phyloP scores from a whole-genome alignment of 805 yeast genomes.

The Metschnikowia amazonensis region DNA sequence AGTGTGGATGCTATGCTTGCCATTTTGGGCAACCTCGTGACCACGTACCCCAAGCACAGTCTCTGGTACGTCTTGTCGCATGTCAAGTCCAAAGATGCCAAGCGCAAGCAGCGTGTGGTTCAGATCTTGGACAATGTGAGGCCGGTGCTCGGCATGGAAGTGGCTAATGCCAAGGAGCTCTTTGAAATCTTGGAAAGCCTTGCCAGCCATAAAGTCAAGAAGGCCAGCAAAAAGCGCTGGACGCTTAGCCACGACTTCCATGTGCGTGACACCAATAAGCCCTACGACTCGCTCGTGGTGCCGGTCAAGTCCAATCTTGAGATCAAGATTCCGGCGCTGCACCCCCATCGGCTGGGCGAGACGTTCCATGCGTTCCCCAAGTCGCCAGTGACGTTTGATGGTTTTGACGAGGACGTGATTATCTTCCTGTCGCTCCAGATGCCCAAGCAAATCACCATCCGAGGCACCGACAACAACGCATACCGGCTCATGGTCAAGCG shows the following conservation, averaged over 20 bases:
- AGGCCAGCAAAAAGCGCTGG: constrained; percentile 29
- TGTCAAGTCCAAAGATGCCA: constrained; percentile 48
- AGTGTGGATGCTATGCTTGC: constrained; percentile 53
- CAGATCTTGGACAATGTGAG: constrained; percentile 21
- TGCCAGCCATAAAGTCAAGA: constrained; percentile 39
- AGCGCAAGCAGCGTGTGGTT: constrained; percentile 27
- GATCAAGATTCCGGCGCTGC: constrained; percentile 51
- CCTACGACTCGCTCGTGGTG: constrained; percentile 52
- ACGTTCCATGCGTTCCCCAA: constrained; percentile 46
- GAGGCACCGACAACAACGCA: constrained; percentile 73
- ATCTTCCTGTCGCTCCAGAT: constrained; percentile 79
- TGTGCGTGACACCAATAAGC: constrained; percentile 28
- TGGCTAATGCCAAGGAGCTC: constrained; percentile 30
- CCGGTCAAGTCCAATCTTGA: constrained; percentile 73
- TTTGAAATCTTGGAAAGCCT: constrained; percentile 42
- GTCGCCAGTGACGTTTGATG: constrained; percentile 47
- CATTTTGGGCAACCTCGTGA: constrained; percentile 56
- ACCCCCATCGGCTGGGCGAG: constrained; percentile 18
- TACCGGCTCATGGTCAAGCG: constrained; percentile 79
- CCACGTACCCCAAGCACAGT: constrained; percentile 73
- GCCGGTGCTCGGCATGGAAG: constrained; percentile 14
- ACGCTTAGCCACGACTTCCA: constrained; percentile 41
- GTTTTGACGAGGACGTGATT: constrained; percentile 63
- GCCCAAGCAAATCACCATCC: constrained; percentile 72
- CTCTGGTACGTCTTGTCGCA: constrained; percentile 83